Percentiles rank a stretch among this genome's conserved stretches.
Conservation (phyloP, 75 land plant species). For the Pinus albicaulis region DNA sequence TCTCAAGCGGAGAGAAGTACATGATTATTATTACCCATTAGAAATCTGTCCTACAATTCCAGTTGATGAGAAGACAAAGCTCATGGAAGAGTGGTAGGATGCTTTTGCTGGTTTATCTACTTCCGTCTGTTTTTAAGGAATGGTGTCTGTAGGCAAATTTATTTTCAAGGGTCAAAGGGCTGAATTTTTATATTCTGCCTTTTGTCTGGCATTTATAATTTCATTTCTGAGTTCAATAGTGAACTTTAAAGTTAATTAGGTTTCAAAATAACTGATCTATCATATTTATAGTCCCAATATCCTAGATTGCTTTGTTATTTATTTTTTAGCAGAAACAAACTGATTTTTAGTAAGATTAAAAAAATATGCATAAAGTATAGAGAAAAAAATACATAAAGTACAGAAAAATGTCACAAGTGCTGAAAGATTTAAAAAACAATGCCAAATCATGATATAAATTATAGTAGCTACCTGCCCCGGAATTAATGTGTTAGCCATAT, state of each 20-base stretch:
- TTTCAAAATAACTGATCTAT: background rate
- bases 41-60: slow-evolving; percentile 77
- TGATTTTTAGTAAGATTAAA: no score
- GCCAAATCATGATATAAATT: no score
- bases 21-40: slow-evolving; percentile 80
- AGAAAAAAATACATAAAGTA: no score
- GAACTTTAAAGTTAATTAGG: background rate
- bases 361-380: no score
- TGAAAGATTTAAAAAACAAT: no score
- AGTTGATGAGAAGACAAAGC: slow-evolving; percentile 76
- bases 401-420: no score
- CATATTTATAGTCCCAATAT: no score
- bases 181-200: background rate
- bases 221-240: no score
- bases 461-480: no score
- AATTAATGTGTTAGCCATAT: no score
- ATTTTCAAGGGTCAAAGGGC: background rate
- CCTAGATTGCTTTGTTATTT: no score
- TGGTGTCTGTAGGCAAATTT: background rate
- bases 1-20: slow-evolving; percentile 61
- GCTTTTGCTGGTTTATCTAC: background rate
- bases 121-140: background rate
- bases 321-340: no score
- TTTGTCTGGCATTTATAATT: background rate
- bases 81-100: slow-evolving; percentile 93